Conservation (phyloP, 495 filamentous ascomycete genomes). For the Aspergillus sparsus region DNA sequence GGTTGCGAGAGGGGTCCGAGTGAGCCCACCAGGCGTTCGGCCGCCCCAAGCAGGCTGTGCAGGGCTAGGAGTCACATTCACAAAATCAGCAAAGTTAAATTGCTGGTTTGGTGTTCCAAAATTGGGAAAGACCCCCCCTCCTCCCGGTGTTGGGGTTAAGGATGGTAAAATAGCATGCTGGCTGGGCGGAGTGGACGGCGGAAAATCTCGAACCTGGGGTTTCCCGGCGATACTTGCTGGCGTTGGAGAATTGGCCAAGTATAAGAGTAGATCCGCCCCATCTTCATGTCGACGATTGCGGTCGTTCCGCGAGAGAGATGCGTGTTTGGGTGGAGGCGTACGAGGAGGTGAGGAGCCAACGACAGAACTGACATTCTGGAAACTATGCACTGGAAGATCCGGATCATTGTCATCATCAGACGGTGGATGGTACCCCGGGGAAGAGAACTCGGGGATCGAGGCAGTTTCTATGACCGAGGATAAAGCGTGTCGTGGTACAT, state of each 20-base stretch:
- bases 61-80: constrained; percentile 94
- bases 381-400: constrained; percentile 73
- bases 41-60: constrained; percentile 79
- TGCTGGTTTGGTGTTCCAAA: constrained; percentile 62
- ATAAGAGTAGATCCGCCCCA: constrained; percentile 87
- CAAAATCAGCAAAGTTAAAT: constrained; percentile 96
- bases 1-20: constrained; percentile 61
- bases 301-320: constrained; percentile 47
- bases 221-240: constrained; percentile 59
- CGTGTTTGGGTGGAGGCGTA: constrained; percentile 72
- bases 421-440: constrained; percentile 59
- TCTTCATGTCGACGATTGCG: constrained; percentile 63
- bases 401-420: constrained; percentile 79
- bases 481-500: constrained; percentile 49
- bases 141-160: constrained; percentile 76
- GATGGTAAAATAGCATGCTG: constrained; percentile 65
- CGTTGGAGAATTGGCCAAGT: constrained; percentile 89
- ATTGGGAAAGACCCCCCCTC: constrained; percentile 57
- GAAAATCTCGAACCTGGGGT: constrained; percentile 51
- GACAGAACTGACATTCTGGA: constrained; percentile 56
- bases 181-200: constrained; percentile 86
- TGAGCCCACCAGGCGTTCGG: constrained; percentile 54
- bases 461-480: constrained; percentile 72
- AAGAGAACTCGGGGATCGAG: constrained; percentile 62
- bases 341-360: constrained; percentile 75